Conservation (phyloP, 495 filamentous ascomycete species). For the Geopyxis carbonaria region DNA sequence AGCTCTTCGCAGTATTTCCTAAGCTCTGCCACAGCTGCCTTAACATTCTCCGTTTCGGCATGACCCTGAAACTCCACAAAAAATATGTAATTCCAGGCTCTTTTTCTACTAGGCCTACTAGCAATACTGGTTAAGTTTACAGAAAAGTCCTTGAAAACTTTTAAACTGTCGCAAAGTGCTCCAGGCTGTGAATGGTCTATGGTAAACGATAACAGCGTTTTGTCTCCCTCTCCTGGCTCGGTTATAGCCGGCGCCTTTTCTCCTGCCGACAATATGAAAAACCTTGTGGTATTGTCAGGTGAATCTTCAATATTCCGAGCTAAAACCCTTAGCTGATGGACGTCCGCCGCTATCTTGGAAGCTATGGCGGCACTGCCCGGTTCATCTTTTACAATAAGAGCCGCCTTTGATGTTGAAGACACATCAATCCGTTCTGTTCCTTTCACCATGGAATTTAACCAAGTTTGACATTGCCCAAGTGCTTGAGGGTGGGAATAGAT, state of each 20-base stretch:
- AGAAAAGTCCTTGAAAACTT: constrained; percentile 51
- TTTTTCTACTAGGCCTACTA: constrained; percentile 56
- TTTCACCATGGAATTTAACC: constrained; percentile 47
- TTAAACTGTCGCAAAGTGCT: constrained; percentile 60
- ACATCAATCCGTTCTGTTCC: constrained; percentile 65
- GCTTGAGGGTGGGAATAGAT: constrained; percentile 90
- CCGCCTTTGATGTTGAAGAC: constrained; percentile 68
- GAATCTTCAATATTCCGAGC: constrained; percentile 65
- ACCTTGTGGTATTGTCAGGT: constrained; percentile 71
- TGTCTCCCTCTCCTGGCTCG: constrained; percentile 31
- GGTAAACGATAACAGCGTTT: constrained; percentile 66
- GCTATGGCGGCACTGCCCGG: constrained; percentile 53
- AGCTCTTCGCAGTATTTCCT: constrained; percentile 18
- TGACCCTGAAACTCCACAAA: constrained; percentile 73
- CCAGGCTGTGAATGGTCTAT: constrained; percentile 62
- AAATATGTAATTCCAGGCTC: constrained; percentile 83
- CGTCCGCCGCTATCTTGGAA: constrained; percentile 49
- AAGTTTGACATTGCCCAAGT: constrained; percentile 78
- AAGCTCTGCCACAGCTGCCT: constrained; percentile 35
- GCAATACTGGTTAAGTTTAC: constrained; percentile 86
- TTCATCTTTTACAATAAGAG: constrained; percentile 52
- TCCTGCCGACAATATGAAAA: constrained; percentile 48
- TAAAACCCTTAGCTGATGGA: constrained; percentile 49
- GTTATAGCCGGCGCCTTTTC: constrained; percentile 34
- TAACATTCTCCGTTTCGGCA: constrained; percentile 36